A percentile compares a stretch with the other conserved stretches of the same genome.
phyloP scores from a whole-genome alignment of 2,329 filamentous ascomycete genomes.

The Cladosporium sp. region DNA sequence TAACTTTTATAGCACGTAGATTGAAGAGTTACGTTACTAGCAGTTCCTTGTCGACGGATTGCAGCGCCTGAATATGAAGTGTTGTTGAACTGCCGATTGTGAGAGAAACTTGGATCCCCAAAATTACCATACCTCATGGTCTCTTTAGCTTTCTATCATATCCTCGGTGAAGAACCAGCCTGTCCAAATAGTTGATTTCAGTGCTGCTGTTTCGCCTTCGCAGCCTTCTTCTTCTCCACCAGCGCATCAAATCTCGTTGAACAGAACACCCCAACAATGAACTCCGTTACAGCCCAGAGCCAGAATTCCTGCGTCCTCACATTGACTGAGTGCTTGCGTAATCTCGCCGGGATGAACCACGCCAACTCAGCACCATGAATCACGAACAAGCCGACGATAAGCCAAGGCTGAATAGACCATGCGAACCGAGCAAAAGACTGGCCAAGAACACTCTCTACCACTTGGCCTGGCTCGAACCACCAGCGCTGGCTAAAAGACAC shows the following conservation, averaged over 20 bases:
- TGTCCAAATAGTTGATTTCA: slow-evolving; percentile 16
- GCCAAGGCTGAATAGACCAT: slow-evolving; percentile 53
- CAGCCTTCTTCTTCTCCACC: slow-evolving; percentile 38
- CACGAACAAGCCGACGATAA: slow-evolving; percentile 57
- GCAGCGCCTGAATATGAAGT: too few species aligned
- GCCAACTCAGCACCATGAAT: slow-evolving; percentile 65
- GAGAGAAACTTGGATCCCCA: too few species aligned
- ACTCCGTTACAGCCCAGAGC: slow-evolving; percentile 49
- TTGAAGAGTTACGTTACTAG: too few species aligned
- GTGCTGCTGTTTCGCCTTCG: slow-evolving; percentile 38
- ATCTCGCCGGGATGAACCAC: slow-evolving; percentile 41
- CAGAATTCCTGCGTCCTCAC: slow-evolving; percentile 48
- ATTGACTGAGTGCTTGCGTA: slow-evolving; percentile 51
- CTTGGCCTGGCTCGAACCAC: slow-evolving; percentile 48
- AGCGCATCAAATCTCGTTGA: slow-evolving; percentile 45
- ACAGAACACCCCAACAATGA: slow-evolving; percentile 51
- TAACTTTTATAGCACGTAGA: too few species aligned
- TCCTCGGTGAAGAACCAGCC: too few species aligned
- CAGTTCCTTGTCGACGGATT: too few species aligned
- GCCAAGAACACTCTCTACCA: slow-evolving; percentile 39
- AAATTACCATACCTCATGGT: too few species aligned
- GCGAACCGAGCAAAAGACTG: slow-evolving; percentile 58
- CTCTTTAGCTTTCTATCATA: too few species aligned
- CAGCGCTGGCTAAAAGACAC: slow-evolving; percentile 47
- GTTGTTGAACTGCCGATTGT: too few species aligned